Percentiles rank a stretch among this genome's conserved stretches.
Conservation (phyloP, 1,284 basidiomycete genomes). For the Fistulina hepatica region DNA sequence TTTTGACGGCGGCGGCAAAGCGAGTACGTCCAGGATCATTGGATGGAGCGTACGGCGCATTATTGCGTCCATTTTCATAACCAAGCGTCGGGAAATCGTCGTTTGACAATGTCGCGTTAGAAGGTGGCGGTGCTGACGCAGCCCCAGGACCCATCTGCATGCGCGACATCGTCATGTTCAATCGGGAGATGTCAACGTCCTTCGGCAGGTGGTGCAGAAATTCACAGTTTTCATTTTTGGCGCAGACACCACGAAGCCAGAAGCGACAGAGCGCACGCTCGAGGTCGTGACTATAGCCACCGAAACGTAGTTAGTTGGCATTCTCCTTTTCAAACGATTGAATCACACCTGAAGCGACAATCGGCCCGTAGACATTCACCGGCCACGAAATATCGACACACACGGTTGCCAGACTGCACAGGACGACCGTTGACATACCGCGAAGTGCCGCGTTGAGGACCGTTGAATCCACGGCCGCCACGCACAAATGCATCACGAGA, state of each 20-base stretch:
- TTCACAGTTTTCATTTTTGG: constrained; percentile 85
- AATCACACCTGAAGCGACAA: constrained; percentile 86
- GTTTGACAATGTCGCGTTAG: no score
- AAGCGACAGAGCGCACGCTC: constrained; percentile 93
- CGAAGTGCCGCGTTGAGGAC: constrained; percentile 35
- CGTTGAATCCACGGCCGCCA: constrained; percentile 31
- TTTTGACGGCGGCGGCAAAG: constrained; percentile 77
- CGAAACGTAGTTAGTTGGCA: constrained; percentile 6
- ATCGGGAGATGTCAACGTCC: constrained; percentile 56
- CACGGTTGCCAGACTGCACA: constrained; percentile 52
- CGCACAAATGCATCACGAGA: constrained; percentile 40
- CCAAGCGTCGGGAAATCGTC: constrained; percentile 88
- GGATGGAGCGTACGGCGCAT: constrained; percentile 30
- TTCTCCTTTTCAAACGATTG: not conserved
- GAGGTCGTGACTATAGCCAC: constrained; percentile 69
- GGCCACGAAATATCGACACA: constrained; percentile 93
- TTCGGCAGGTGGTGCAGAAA: constrained; percentile 86
- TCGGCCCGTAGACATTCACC: constrained; percentile 94
- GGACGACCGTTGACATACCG: constrained; percentile 51
- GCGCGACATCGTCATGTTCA: constrained; percentile 62
- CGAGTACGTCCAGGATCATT: constrained; percentile 74
- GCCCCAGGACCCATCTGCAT: constrained; percentile 44
- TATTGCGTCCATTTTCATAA: constrained; percentile 31
- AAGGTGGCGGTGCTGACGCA: constrained; percentile 29
- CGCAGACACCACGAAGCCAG: constrained; percentile 94